Base-by-base conservation (phyloP, 495 filamentous ascomycete species). In the Thermochaetoides thermophila region DNA sequence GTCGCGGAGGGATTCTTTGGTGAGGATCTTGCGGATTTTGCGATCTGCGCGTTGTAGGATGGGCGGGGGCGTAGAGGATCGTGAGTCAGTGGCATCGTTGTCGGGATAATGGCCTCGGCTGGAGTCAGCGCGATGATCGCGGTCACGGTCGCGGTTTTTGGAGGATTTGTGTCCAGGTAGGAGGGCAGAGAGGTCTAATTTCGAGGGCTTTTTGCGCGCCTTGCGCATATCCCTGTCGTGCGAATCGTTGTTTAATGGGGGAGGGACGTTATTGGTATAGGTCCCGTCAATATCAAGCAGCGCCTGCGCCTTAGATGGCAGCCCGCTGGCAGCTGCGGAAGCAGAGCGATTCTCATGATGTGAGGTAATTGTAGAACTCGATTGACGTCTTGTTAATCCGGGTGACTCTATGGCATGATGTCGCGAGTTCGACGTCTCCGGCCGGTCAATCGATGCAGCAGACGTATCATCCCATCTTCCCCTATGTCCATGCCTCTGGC, bases 271-370 rank as follows among this genome's bases (percentile, higher is more conserved):
- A 0, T 38, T 31, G 2, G 26, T 31, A 17, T 35, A 37, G 5
- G 42, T 24, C 3, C 42, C 57, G 24, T 61, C 60, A 18, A 61
- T 60, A 53, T 61, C 61, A 27, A 57, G 49, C 19, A 59, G 49
- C 16, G 49, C 35, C n/a, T 54, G 42, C 10, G 48, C 56, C 46
- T 64, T 65, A 13, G 55, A 42, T 5, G 65, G 63, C 4, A 64
- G 49, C 5, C 63, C 64, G 42, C 68, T 70, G 7, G 65, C 57
- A 55, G 70, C 67, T 22, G 65, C 62, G 12, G 66, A 69, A 34
- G 52, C 62, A 1, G 65, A 67, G 7, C 66, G n/a, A n/a, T n/a
- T n/a, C n/a, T n/a, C n/a, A n/a, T 72, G 68, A 35, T 68, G 65
- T 5, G 66, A 70, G 40, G 68, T 64, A 9, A 64, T 48, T 22